A percentile compares a stretch with the other conserved stretches of the same genome.
Conservation (phyloP, 1,284 basidiomycete genomes). For the Termitomyces sp. region DNA sequence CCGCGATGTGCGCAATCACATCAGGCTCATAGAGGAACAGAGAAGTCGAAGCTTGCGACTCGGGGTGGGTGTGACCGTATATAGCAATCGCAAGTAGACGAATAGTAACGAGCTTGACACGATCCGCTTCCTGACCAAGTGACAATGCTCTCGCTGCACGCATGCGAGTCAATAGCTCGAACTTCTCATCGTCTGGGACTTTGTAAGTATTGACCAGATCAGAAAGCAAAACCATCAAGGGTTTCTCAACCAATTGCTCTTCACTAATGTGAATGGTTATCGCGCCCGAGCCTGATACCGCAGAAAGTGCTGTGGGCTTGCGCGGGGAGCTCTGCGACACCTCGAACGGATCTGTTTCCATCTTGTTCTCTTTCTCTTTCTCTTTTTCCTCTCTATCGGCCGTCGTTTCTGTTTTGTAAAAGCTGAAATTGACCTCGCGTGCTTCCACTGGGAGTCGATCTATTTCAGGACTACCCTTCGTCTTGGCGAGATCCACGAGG, state of each 20-base stretch:
- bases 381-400: slow-evolving; percentile 35
- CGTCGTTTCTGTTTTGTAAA: slow-evolving; percentile 55
- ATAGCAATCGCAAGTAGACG: slow-evolving; percentile 88
- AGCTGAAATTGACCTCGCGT: slow-evolving; percentile 71
- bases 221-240: slow-evolving; percentile 70
- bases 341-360: slow-evolving; percentile 40
- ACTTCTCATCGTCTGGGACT: slow-evolving; percentile 82
- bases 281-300: slow-evolving; percentile 39
- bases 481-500: slow-evolving; percentile 61
- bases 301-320: slow-evolving; percentile 29
- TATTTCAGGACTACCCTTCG: slow-evolving; percentile 46
- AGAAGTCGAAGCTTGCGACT: slow-evolving; percentile 73
- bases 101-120: slow-evolving; percentile 79
- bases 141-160: slow-evolving; percentile 71
- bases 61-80: slow-evolving; percentile 80
- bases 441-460: slow-evolving; percentile 62
- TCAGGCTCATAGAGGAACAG: slow-evolving; percentile 96
- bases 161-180: slow-evolving; percentile 86
- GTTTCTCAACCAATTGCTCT: slow-evolving; percentile 51
- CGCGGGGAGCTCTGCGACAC: slow-evolving; percentile 29
- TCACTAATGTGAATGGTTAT: slow-evolving; percentile 62
- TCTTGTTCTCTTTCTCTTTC: slow-evolving; percentile 31
- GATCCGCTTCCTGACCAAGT: slow-evolving; percentile 51
- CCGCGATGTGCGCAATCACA: slow-evolving; percentile 82
- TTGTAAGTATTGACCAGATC: slow-evolving; percentile 69